Base-by-base conservation (phyloP, 2,329 filamentous ascomycete species). In the Arthrobotrys sphaeroides region DNA sequence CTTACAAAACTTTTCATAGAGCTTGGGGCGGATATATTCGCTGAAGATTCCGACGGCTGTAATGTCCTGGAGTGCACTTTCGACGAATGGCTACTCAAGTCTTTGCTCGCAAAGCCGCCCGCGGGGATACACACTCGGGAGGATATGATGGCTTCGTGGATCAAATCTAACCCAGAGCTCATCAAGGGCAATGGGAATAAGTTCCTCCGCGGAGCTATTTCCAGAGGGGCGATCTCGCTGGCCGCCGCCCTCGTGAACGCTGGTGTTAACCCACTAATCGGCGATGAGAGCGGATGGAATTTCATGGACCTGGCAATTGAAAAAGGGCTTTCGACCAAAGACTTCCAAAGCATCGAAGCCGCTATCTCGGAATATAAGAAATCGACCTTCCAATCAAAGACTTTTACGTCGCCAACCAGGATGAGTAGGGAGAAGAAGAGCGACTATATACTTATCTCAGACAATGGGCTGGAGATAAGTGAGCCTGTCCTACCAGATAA, bases 201-300 rank as follows among this genome's bases (percentile, higher is more conserved):
- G 16, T 62, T 57, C n/a, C 47, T 74, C 18, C 53, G 53, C 4
- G 61, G 70, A 3, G 70, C 70, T 9, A 16, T 68, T 12, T 38
- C 47, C 7, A 55, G 70, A 28, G 49, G 28, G 6, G 33, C 45
- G 3, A 55, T 57, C 31, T 7, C 45, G 5, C 38, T 74, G 12
- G 45, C 59, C 4, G 40, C 33, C 24, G 62, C 55, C 1, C 20
- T 74, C 18, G n/a, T 74, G 9, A 47, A 74, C 31, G 62, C 57
- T 3, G 70, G 70, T 13, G 47, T 68, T 5, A 42, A 55, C 16
- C 42, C 55, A 13, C 43, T 74, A 13, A 36, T n/a, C 28, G 62
- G 68, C 18, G 70, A 74, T 33, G 62, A 67, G 33, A 26, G 33
- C 7, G 70, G 70, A 3, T 74, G 70, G 70, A 74, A 57, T 45